Conservation (phyloP, 2,329 filamentous ascomycete species). For the Stachybotrys chartarum region DNA sequence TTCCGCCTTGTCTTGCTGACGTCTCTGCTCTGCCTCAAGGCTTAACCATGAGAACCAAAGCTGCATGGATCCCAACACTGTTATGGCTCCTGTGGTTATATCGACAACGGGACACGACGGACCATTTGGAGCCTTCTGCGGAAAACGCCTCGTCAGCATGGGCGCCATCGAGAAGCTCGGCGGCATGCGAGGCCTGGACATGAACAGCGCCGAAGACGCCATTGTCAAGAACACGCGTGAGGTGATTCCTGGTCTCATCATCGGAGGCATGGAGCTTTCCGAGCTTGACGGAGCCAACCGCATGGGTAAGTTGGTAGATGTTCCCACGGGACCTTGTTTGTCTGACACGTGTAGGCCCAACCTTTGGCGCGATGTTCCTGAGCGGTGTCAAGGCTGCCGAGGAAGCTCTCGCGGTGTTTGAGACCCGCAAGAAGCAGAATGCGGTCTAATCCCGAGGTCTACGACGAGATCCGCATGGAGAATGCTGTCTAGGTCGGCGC, state of each 20-base stretch:
- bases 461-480: not conserved
- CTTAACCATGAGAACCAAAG: slow-evolving; percentile 73
- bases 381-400: slow-evolving; percentile 87
- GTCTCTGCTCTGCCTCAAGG: no score
- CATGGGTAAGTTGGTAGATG: slow-evolving; percentile 53
- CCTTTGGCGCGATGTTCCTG: slow-evolving; percentile 84
- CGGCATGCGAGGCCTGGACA: slow-evolving; percentile 89
- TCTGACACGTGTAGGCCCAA: slow-evolving; percentile 42
- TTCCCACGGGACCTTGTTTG: not conserved
- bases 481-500: no score
- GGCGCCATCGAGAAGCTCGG: slow-evolving; percentile 73
- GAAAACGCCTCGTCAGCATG: slow-evolving; percentile 89
- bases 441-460: slow-evolving; percentile 34
- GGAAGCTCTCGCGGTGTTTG: slow-evolving; percentile 72
- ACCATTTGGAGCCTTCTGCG: slow-evolving; percentile 84
- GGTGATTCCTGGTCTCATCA: slow-evolving; percentile 78
- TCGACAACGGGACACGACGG: slow-evolving; percentile 88
- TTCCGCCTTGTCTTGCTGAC: no score
- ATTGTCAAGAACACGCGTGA: slow-evolving; percentile 90
- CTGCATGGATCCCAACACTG: slow-evolving; percentile 97
- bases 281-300: slow-evolving; percentile 88
- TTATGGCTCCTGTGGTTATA: slow-evolving; percentile 84
- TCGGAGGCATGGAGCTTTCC: slow-evolving; percentile 91
- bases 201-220: slow-evolving; percentile 85
- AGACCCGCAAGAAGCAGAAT: slow-evolving; percentile 71